Evolutionary conservation across 2,329 filamentous ascomycete species (phyloP), one percentile per base, ranked within the genome.

Genomic region (Ascosphaera pollenicola): DNA sequence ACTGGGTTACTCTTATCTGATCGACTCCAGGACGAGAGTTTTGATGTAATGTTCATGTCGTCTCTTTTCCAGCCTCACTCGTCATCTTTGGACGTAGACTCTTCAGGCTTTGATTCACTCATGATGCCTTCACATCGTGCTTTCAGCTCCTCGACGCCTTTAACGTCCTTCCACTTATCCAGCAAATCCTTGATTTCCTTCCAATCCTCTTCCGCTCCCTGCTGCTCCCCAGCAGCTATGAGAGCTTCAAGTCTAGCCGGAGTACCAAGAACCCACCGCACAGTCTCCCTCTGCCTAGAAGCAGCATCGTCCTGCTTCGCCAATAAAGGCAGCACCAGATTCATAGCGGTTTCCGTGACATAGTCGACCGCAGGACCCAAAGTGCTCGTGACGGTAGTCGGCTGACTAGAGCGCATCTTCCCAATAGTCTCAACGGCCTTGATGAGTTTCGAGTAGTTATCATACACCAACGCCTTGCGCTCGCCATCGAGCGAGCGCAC

Each of bases 381-480:
- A 3, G 57, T 61, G 43, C 60, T 62, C 10, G 61, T 60, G 53
- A 63, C 58, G 0, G 55, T 57, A 48, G 64, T 51, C n/a, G 62
- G 58, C 8, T 56, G 54, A 41, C 60, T 63, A 41, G 49, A 51
- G 24, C 62, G 53, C 62, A 65, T 64, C 61, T 81, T 83, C 38
- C 80, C 71, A 51, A 98, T 98, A 2, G 87, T 95, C 57, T 93
- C 87, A 8, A 91, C 94, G 1, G 89, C 89, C n/a, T 78, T 73
- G 47, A 98, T 94, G 47, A 98, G 62, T 60, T 95, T 95, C 48
- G 79, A 89, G 58, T 95, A 98, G 54, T 98, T 98, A 56, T 98
- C 87, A 56, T 98, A 98, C 3, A 98, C 89, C 44, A 98, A 62
- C 2, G 87, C 85, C 61, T 98, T 98, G 57, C 89, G 79, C 66